These are phyloP conservation scores for Acmispon strigosus DNA, from an alignment of 306 rosid species.

Conservation along the genomic window DNA sequence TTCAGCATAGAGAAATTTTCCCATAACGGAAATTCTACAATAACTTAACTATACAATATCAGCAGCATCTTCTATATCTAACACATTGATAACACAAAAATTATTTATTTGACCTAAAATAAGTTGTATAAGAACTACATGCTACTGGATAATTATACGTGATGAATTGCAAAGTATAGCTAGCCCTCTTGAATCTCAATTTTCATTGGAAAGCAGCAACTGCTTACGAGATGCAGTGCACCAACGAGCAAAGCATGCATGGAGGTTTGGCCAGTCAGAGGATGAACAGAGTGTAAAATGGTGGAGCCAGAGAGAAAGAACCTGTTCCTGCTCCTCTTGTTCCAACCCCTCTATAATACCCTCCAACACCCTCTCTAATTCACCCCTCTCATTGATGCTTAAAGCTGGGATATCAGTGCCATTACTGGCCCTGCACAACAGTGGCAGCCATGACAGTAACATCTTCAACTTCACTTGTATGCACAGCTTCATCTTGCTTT, in stretches of 20 bases:
- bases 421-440: slow-evolving; percentile 63
- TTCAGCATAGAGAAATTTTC: no score
- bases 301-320: slow-evolving; percentile 73
- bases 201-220: slow-evolving; percentile 27
- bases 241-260: slow-evolving; percentile 59
- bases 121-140: background rate
- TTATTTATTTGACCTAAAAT: background rate
- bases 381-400: slow-evolving; percentile 40
- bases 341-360: slow-evolving; percentile 40
- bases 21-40: no score
- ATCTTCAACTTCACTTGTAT: slow-evolving; percentile 43
- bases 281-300: slow-evolving; percentile 56
- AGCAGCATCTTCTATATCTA: background rate
- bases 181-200: background rate
- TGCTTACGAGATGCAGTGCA: slow-evolving; percentile 54
- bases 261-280: slow-evolving; percentile 85
- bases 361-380: slow-evolving; percentile 55
- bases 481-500: slow-evolving; percentile 24
- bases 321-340: slow-evolving; percentile 51
- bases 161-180: background rate
- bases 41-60: background rate
- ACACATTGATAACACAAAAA: background rate
- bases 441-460: slow-evolving; percentile 70
- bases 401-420: slow-evolving; percentile 55
- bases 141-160: background rate